A percentile compares a stretch with the other conserved stretches of the same genome.
These are phyloP conservation scores for Mortierella sp. DNA, from an alignment of 371 early-diverging fungal species.

Conservation along the genomic window DNA sequence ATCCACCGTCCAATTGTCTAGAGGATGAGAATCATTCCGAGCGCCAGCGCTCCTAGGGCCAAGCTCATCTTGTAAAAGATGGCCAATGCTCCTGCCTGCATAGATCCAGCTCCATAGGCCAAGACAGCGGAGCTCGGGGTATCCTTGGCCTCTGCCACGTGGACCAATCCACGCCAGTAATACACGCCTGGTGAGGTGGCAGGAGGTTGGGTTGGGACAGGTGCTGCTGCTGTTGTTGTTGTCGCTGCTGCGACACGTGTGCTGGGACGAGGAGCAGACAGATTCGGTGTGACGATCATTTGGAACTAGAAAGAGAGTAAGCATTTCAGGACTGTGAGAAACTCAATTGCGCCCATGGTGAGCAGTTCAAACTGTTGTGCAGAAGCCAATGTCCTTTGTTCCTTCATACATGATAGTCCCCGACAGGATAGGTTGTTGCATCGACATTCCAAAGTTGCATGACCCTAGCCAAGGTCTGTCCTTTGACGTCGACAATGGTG, in stretches of 20 bases:
- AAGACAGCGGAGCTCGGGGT: not conserved
- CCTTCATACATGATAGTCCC: constrained; percentile 19
- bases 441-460: not conserved
- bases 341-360: no score
- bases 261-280: not conserved
- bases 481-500: constrained; percentile 13
- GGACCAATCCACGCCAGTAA: constrained; percentile 16
- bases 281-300: constrained; percentile 10
- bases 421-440: not conserved
- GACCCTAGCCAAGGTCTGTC: not conserved
- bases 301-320: not conserved
- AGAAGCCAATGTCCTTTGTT: not conserved
- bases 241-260: not conserved
- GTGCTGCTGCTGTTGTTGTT: not conserved
- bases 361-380: not conserved
- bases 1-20: no score
- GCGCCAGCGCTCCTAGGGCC: constrained; percentile 14
- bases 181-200: not conserved
- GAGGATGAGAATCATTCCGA: not conserved
- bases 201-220: not conserved
- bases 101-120: not conserved
- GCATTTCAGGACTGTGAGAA: not conserved
- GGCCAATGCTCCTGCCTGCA: not conserved
- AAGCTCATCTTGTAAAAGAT: constrained; percentile 10
- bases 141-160: not conserved